phyloP scores from a whole-genome alignment of 768 basidiomycete genomes.

The Calocera viscosa region DNA sequence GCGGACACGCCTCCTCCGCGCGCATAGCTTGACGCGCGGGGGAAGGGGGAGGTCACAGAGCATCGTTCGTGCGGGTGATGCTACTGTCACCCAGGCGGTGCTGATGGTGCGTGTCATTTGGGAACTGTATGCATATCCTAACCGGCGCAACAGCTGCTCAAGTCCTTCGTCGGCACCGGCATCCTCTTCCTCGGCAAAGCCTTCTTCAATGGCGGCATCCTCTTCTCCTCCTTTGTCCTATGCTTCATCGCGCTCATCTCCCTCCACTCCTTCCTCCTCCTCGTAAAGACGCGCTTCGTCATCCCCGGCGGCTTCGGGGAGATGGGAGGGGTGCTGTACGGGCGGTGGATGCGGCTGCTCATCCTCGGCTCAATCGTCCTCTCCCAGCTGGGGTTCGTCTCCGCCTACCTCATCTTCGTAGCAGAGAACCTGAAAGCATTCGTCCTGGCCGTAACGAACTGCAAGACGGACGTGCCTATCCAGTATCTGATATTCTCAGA shows the following conservation, averaged over 20 bases:
- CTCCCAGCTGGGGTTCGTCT: conserved; percentile 80
- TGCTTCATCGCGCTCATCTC: conserved; percentile 74
- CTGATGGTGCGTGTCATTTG: conserved; percentile 55
- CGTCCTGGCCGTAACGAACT: conserved; percentile 66
- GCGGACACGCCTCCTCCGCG: conserved; percentile 20
- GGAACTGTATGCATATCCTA: background rate
- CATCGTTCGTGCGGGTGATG: conserved; percentile 62
- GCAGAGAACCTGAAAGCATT: conserved; percentile 87
- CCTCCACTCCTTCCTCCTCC: conserved; percentile 82
- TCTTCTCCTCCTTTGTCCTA: conserved; percentile 74
- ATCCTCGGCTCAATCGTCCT: conserved; percentile 79
- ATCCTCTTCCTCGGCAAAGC: conserved; percentile 92
- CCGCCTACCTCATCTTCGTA: conserved; percentile 92
- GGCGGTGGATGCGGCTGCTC: conserved; percentile 80
- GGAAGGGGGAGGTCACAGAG: conserved; percentile 38
- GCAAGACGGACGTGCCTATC: conserved; percentile 51
- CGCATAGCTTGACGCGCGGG: conserved; percentile 28
- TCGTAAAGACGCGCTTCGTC: conserved; percentile 75
- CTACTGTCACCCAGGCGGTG: conserved; percentile 80
- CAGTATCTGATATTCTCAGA: conserved; percentile 71
- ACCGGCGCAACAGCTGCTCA: conserved; percentile 52
- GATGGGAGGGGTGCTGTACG: conserved; percentile 85
- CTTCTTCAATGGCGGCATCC: conserved; percentile 91
- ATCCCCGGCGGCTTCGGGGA: conserved; percentile 93
- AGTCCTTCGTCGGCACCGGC: conserved; percentile 91